phyloP scores from a whole-genome alignment of 2,329 filamentous ascomycete species.

The Ceratocystis papillata region DNA sequence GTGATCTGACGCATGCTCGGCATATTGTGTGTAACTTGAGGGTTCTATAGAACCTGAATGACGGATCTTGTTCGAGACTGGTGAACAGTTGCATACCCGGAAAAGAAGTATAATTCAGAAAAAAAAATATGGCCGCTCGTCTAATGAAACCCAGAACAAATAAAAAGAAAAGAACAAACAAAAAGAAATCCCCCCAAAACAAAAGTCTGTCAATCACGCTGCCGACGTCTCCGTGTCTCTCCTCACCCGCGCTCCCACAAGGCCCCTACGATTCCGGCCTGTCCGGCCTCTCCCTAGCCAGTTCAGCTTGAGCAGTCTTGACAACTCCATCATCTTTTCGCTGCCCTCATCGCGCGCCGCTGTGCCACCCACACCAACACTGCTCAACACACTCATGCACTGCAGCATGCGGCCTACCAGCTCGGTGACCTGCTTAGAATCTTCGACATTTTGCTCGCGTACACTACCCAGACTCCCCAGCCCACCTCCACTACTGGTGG shows the following conservation, averaged over 20 bases:
- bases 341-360: constrained; percentile 60
- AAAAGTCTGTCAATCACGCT: background rate
- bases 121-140: background rate
- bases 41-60: no score
- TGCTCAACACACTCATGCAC: constrained; percentile 82
- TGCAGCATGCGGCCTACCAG: constrained; percentile 93
- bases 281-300: constrained; percentile 88
- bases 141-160: background rate
- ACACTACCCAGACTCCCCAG: constrained; percentile 30
- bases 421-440: constrained; percentile 75
- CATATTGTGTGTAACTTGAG: no score
- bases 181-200: background rate
- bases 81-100: background rate
- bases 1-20: no score
- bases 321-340: constrained; percentile 69
- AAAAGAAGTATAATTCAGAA: background rate
- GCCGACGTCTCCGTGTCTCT: constrained; percentile 33
- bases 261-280: constrained; percentile 76
- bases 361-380: constrained; percentile 42
- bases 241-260: constrained; percentile 59
- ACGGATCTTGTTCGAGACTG: no score
- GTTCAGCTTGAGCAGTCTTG: constrained; percentile 84
- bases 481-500: background rate
- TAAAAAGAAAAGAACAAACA: background rate
- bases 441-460: constrained; percentile 51